phyloP scores from a whole-genome alignment of 2,329 filamentous ascomycete species.

The Lecanosticta acicola region DNA sequence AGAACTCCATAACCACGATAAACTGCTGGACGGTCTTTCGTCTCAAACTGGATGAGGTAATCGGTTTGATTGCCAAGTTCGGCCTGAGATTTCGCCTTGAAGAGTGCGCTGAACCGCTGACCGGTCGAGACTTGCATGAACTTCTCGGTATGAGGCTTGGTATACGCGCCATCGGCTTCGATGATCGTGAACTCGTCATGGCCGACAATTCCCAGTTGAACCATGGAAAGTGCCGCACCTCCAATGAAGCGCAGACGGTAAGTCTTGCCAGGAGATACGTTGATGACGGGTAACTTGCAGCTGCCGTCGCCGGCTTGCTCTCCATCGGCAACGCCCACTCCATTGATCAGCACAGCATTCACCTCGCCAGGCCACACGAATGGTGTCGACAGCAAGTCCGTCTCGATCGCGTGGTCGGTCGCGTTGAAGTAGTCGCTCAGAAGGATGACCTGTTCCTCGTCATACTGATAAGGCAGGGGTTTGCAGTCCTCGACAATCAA shows the following conservation, averaged over 20 bases:
- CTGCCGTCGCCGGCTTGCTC: conserved; percentile 16
- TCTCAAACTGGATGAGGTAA: conserved; percentile 46
- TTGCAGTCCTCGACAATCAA: conserved; percentile 52
- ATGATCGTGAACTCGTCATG: conserved; percentile 55
- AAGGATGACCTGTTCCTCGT: conserved; percentile 54
- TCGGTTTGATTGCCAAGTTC: conserved; percentile 41
- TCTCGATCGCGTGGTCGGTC: conserved; percentile 48
- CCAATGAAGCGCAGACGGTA: conserved; percentile 60
- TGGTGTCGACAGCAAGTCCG: conserved; percentile 44
- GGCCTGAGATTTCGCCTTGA: conserved; percentile 47
- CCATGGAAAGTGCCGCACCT: conserved; percentile 50
- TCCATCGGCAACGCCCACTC: conserved; percentile 31
- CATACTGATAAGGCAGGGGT: conserved; percentile 52
- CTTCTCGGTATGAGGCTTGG: conserved; percentile 42
- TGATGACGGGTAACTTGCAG: conserved; percentile 42
- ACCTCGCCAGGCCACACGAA: conserved; percentile 58
- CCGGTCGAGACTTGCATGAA: conserved; percentile 54
- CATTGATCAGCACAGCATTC: conserved; percentile 54
- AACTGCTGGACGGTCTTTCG: conserved; percentile 44
- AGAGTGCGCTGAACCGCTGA: conserved; percentile 56
- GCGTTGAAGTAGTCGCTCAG: conserved; percentile 55
- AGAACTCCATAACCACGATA: conserved; percentile 48
- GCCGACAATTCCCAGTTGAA: conserved; percentile 51
- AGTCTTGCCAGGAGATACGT: conserved; percentile 54
- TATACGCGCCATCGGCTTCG: conserved; percentile 53